Percentiles rank a stretch among this genome's conserved stretches.
These are phyloP conservation scores for Stereocaulon alpinum DNA, from an alignment of 495 filamentous ascomycete genomes.

Conservation along the genomic window DNA sequence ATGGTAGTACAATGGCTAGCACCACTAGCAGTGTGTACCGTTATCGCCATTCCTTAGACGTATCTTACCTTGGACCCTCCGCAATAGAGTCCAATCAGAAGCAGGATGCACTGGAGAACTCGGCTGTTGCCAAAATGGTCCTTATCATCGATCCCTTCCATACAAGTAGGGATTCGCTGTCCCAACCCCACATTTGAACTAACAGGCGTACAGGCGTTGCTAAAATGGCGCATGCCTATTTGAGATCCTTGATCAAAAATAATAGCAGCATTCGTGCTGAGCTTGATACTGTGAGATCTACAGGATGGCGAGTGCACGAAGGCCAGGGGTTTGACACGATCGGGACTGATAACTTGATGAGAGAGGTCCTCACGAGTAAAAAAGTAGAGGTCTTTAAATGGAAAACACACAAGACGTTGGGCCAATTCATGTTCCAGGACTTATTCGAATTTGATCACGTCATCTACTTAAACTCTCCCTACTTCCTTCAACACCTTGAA, in stretches of 20 bases:
- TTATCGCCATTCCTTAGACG: neutral
- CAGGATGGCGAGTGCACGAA: neutral
- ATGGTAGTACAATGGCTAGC: neutral
- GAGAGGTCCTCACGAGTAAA: neutral
- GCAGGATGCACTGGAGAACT: neutral
- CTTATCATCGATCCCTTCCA: neutral
- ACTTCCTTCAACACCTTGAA: conserved; percentile 2
- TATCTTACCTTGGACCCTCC: neutral
- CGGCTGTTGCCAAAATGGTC: neutral
- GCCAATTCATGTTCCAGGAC: conserved; percentile 1
- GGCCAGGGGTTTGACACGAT: neutral
- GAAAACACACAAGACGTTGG: neutral
- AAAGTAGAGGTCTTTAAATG: neutral
- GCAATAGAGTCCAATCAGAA: no score
- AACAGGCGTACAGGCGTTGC: neutral
- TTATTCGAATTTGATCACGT: conserved; percentile 5
- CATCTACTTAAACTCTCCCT: conserved; percentile 7
- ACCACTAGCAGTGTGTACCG: neutral
- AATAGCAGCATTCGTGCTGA: neutral
- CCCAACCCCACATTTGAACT: neutral
- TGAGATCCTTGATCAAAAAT: neutral
- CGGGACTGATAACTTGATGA: neutral
- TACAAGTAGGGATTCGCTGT: neutral
- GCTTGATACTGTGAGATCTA: neutral
- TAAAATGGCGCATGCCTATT: neutral